Evolutionary conservation across 164 flowering plant genomes (phyloP), one percentile per base, ranked within the genome.

Genomic region (Liriodendron chinense): DNA sequence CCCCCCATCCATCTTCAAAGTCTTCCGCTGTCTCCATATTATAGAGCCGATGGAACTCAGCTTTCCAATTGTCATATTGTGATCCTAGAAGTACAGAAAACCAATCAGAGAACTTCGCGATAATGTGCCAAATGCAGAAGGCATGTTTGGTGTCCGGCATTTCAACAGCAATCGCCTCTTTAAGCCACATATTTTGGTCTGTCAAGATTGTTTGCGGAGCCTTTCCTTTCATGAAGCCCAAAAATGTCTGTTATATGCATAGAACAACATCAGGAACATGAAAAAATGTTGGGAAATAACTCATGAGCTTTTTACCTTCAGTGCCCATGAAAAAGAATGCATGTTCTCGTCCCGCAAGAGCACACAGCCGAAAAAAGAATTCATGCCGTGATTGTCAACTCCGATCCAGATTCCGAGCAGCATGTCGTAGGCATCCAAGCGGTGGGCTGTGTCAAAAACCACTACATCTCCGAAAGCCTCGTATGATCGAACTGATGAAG

Each of bases 131-230:
- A 50, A 93, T 87, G 85, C 91, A 91, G 74, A 93, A 87, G 20
- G 94, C 96, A 76, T 93, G 98, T 72, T 87, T 91, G 13, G 92
- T 87, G 47, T 68, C 74, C 20, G 96, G 91, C 89, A 93, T 82
- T 77, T 88, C 94, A 49, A 59, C 63, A 12, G 90, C 86, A 81
- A 91, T 71, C 8, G 96, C 94, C 65, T 93, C 96, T 84, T 89
- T 91, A 20, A 93, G 88, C 90, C 93, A 89, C 81, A 87, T 82
- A 78, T 91, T 89, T 78, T 90, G 92, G 82, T 91, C 94, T 20
- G 98, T 89, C 80, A 90, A 80, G 66, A 93, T 82, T 64, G 94
- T 87, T 75, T 85, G 84, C 62, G 98, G 96, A 78, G 91, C 85
- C 78, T 93, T 93, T 50, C 91, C 92, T 65, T 84, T 88, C 92